phyloP scores from a whole-genome alignment of 2,329 filamentous ascomycete genomes.

The Pyricularia sp. region DNA sequence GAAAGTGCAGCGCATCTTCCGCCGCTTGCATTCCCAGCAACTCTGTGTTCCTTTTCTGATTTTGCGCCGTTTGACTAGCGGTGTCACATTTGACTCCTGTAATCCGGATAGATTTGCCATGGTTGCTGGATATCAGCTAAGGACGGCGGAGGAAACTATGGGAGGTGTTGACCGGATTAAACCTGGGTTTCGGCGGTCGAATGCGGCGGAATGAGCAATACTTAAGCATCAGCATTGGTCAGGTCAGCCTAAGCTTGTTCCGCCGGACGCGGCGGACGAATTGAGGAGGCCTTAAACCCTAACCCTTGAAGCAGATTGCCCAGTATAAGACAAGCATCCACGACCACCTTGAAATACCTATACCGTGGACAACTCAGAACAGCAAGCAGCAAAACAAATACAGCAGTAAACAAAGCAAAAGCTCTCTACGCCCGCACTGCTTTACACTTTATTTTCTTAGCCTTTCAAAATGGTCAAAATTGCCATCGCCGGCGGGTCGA shows the following conservation, averaged over 20 bases:
- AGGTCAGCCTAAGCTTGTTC: not conserved
- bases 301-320: not conserved
- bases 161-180: too few relatives aligned
- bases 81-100: not conserved
- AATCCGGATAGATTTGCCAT: not conserved
- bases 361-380: not conserved
- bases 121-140: not conserved
- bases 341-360: too few relatives aligned
- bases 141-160: not conserved
- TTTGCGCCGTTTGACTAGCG: conserved; percentile 3
- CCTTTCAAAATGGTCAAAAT: conserved; percentile 7
- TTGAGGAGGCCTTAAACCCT: not conserved
- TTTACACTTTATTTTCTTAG: too few relatives aligned
- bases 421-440: too few relatives aligned
- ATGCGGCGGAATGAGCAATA: not conserved
- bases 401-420: not conserved
- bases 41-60: conserved; percentile 27
- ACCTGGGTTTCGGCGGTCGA: not conserved
- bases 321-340: not conserved
- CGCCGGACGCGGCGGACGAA: not conserved
- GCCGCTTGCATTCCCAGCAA: conserved; percentile 45
- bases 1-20: conserved; percentile 38
- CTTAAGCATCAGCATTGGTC: not conserved
- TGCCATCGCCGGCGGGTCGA: conserved; percentile 7
- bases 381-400: not conserved